phyloP scores from a whole-genome alignment of 2,329 filamentous ascomycete species.

The Fonsecaea nubica region DNA sequence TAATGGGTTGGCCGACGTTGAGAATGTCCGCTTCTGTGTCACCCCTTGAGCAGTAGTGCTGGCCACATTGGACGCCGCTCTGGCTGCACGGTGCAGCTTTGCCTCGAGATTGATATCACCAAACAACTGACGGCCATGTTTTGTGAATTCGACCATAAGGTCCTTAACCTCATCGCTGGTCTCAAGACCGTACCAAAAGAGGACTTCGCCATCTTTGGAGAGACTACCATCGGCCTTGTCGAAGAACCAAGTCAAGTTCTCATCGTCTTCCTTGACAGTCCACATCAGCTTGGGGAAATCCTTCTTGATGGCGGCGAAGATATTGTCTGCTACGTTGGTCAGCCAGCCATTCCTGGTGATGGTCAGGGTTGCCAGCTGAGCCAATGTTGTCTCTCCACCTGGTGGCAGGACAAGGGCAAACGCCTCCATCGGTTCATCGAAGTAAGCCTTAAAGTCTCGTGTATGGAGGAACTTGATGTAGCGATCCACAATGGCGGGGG shows the following conservation, averaged over 20 bases:
- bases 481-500: slow-evolving; percentile 80
- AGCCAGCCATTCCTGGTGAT: slow-evolving; percentile 96
- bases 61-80: slow-evolving; percentile 66
- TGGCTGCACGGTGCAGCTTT: slow-evolving; percentile 78
- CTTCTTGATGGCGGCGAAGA: slow-evolving; percentile 91
- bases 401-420: slow-evolving; percentile 86
- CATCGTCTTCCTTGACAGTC: slow-evolving; percentile 95
- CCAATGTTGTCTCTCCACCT: slow-evolving; percentile 66
- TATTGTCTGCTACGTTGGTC: slow-evolving; percentile 92
- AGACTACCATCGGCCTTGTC: slow-evolving; percentile 95
- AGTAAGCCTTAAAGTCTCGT: slow-evolving; percentile 89
- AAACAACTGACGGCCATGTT: slow-evolving; percentile 83
- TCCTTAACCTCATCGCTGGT: slow-evolving; percentile 79
- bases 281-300: slow-evolving; percentile 89
- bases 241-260: slow-evolving; percentile 98
- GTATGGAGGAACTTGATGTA: slow-evolving; percentile 80
- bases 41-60: slow-evolving; percentile 52
- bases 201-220: slow-evolving; percentile 81
- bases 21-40: slow-evolving; percentile 69
- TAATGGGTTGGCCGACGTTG: slow-evolving; percentile 59
- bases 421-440: slow-evolving; percentile 91
- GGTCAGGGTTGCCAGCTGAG: slow-evolving; percentile 86
- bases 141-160: slow-evolving; percentile 83
- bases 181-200: slow-evolving; percentile 95
- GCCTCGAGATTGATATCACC: slow-evolving; percentile 87